Percentiles rank a stretch among this genome's conserved stretches.
phyloP scores from a whole-genome alignment of 2,329 filamentous ascomycete species.

The Drechslerella coelobrocha region DNA sequence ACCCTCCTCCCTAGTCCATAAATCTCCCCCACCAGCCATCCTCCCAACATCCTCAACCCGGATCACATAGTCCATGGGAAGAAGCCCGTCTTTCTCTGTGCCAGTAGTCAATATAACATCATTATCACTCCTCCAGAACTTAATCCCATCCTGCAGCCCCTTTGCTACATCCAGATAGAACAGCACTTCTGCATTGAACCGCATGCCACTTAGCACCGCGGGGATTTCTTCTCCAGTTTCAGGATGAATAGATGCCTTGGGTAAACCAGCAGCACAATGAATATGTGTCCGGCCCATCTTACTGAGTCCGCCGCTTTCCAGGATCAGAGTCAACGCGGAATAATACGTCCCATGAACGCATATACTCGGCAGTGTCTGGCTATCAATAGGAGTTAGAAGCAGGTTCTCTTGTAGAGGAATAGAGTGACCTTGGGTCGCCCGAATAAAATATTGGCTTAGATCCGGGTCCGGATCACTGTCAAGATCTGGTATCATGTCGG shows the following conservation, averaged over 20 bases:
- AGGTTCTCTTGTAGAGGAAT: conserved; percentile 75
- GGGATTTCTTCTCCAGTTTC: conserved; percentile 52
- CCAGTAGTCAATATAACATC: conserved; percentile 73
- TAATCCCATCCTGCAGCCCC: conserved; percentile 67
- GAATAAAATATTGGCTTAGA: conserved; percentile 78
- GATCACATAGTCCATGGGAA: conserved; percentile 73
- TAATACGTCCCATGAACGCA: conserved; percentile 92
- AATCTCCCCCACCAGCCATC: conserved; percentile 66
- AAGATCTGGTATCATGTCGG: conserved; percentile 56
- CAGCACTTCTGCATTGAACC: conserved; percentile 75
- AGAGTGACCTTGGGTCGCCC: conserved; percentile 93
- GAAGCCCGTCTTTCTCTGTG: conserved; percentile 65
- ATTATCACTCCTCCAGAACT: conserved; percentile 82
- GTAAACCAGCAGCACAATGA: conserved; percentile 80
- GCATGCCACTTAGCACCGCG: conserved; percentile 78
- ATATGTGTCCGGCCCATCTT: conserved; percentile 86
- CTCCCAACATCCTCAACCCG: conserved; percentile 67
- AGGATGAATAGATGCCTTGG: conserved; percentile 31
- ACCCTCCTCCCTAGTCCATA: conserved; percentile 75
- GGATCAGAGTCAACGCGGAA: conserved; percentile 76
- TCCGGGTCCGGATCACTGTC: conserved; percentile 57
- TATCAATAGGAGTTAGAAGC: conserved; percentile 72
- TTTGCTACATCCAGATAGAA: conserved; percentile 76
- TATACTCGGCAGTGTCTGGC: conserved; percentile 64
- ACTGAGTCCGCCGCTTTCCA: conserved; percentile 76